A percentile compares a stretch with the other conserved stretches of the same genome.
These are phyloP conservation scores for Coelastrella sp. DNA, from an alignment of 139 green algal species.

Conservation along the genomic window DNA sequence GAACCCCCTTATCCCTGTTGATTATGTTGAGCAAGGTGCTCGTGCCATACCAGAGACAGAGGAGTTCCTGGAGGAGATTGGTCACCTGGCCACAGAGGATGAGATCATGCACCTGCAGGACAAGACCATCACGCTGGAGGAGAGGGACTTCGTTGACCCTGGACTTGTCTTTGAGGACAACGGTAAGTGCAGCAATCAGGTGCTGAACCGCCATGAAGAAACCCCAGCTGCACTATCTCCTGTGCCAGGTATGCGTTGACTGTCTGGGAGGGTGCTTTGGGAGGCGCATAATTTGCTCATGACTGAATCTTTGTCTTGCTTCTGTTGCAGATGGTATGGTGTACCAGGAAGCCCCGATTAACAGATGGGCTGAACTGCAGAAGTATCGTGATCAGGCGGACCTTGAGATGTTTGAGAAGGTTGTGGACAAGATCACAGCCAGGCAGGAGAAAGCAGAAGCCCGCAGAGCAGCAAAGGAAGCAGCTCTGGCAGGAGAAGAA, in stretches of 20 bases:
- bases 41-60: constrained; percentile 27
- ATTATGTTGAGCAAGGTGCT: neutral
- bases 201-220: too few relatives aligned
- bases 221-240: too few relatives aligned
- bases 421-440: constrained; percentile 6
- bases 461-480: neutral
- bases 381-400: neutral
- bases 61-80: constrained; percentile 22
- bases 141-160: constrained; percentile 44
- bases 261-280: neutral
- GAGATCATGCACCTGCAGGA: constrained; percentile 27
- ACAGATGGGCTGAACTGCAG: constrained; percentile 15
- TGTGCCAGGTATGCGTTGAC: neutral
- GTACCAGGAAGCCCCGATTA: constrained; percentile 25
- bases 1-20: constrained; percentile 36
- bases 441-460: neutral
- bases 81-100: constrained; percentile 22
- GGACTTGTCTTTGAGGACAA: constrained; percentile 5
- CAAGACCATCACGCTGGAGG: neutral
- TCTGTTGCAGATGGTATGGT: neutral
- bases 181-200: too few relatives aligned
- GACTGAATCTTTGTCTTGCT: neutral
- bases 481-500: constrained; percentile 10
- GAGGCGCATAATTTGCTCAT: neutral
- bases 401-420: constrained; percentile 6